Conservation (phyloP, 1,139 yeast genomes). For the Nakaseomyces delphensis region DNA sequence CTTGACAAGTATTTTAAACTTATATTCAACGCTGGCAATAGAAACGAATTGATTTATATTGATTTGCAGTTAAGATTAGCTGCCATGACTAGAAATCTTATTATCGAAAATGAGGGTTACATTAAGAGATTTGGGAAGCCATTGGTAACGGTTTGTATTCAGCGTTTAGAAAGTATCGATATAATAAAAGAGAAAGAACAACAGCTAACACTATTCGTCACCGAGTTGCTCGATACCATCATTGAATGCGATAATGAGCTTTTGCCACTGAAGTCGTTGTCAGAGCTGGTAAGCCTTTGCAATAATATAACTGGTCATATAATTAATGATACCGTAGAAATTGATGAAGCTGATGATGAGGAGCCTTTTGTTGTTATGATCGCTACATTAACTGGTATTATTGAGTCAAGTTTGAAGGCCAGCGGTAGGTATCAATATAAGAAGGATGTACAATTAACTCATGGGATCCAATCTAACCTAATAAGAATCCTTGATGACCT, state of each 20-base stretch:
- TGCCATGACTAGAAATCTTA: slow-evolving; percentile 25
- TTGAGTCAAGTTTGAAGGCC: slow-evolving; percentile 16
- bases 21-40: slow-evolving; percentile 10
- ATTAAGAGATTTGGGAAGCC: neutral
- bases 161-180: slow-evolving; percentile 1
- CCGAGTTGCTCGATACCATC: slow-evolving; percentile 21
- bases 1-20: slow-evolving; percentile 17
- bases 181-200: slow-evolving; percentile 14
- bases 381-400: neutral
- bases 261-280: slow-evolving; percentile 10
- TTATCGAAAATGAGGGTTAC: slow-evolving; percentile 20
- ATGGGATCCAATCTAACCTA: slow-evolving; percentile 16
- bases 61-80: slow-evolving; percentile 24
- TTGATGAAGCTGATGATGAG: slow-evolving; percentile 8
- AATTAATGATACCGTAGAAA: neutral
- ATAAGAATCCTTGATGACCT: slow-evolving; percentile 16
- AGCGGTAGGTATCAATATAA: slow-evolving; percentile 14
- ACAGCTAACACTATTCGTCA: slow-evolving; percentile 15
- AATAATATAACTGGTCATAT: slow-evolving; percentile 12
- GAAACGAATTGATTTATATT: slow-evolving; percentile 10
- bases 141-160: neutral
- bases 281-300: slow-evolving; percentile 13
- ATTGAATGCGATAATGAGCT: slow-evolving; percentile 9
- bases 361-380: slow-evolving; percentile 4
- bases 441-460: slow-evolving; percentile 4